Percentiles rank a stretch among this genome's conserved stretches.
These are phyloP conservation scores for Pouteria campechiana DNA, from an alignment of 179 eudicot genomes.

Conservation along the genomic window DNA sequence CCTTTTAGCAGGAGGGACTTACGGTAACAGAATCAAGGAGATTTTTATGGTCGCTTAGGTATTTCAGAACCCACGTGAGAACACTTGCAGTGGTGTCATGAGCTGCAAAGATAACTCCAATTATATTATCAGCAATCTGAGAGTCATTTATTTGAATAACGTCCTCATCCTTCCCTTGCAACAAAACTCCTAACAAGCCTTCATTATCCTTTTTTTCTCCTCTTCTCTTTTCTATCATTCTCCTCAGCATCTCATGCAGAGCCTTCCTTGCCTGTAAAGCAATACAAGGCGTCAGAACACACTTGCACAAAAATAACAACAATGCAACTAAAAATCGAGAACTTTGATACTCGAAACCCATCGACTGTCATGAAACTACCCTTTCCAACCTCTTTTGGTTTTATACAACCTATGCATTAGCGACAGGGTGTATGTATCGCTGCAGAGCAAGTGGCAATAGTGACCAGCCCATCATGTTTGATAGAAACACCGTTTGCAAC, in stretches of 20 bases:
- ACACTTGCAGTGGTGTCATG: slow-evolving; percentile 91
- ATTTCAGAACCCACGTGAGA: slow-evolving; percentile 82
- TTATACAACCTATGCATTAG: too few species aligned
- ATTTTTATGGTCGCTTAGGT: slow-evolving; percentile 47
- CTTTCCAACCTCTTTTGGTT: too few species aligned
- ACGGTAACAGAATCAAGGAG: slow-evolving; percentile 60
- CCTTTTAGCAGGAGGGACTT: neutral
- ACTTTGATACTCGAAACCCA: too few species aligned
- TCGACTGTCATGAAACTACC: too few species aligned
- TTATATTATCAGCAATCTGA: slow-evolving; percentile 75
- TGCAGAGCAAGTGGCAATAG: too few species aligned
- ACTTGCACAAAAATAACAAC: too few species aligned
- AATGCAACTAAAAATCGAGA: too few species aligned
- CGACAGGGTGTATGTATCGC: too few species aligned
- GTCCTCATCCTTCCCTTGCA: slow-evolving; percentile 16
- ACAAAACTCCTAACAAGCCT: slow-evolving; percentile 36
- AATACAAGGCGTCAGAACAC: too few species aligned
- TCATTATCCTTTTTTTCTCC: slow-evolving; percentile 20
- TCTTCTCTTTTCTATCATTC: slow-evolving; percentile 41
- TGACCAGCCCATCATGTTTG: too few species aligned
- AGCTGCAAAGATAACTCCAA: slow-evolving; percentile 90
- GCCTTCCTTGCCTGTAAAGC: slow-evolving; percentile 52
- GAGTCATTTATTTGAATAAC: slow-evolving; percentile 23
- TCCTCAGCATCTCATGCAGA: slow-evolving; percentile 37
- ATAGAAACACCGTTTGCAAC: too few species aligned